A percentile compares a stretch with the other conserved stretches of the same genome.
These are phyloP conservation scores for Epichloe elymi DNA, from an alignment of 2,329 filamentous ascomycete genomes.

Conservation along the genomic window DNA sequence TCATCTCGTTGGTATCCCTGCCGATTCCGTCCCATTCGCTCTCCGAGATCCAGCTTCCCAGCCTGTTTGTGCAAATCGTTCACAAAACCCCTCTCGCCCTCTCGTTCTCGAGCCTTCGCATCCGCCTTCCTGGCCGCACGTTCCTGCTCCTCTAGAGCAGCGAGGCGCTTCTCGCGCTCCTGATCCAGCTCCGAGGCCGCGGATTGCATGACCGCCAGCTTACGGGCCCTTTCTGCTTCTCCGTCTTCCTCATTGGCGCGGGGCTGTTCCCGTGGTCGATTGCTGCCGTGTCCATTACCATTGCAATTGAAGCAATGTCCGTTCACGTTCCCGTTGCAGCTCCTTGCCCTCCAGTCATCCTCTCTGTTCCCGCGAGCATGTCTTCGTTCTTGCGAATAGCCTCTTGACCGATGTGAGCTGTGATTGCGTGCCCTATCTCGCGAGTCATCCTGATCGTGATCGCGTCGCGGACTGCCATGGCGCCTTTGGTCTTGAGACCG, in stretches of 20 bases:
- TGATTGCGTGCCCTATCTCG: not conserved
- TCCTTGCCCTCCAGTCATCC: not conserved
- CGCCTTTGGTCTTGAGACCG: constrained; percentile 10
- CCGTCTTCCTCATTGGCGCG: constrained; percentile 13
- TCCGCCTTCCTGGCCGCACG: constrained; percentile 52
- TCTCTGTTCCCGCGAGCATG: constrained; percentile 3
- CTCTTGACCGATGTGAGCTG: not conserved
- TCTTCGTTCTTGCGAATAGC: constrained; percentile 8
- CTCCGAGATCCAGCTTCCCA: constrained; percentile 35
- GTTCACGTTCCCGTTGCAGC: not conserved
- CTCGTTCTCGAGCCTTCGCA: constrained; percentile 47
- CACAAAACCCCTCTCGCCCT: constrained; percentile 51
- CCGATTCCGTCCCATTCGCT: constrained; percentile 36
- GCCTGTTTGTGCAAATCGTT: constrained; percentile 49
- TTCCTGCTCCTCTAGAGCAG: constrained; percentile 53
- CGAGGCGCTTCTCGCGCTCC: constrained; percentile 56
- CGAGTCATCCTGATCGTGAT: not conserved
- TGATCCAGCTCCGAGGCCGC: constrained; percentile 56
- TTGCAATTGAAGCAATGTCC: not conserved
- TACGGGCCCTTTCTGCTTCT: constrained; percentile 49
- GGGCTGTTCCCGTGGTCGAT: not conserved
- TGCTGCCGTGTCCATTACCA: constrained; percentile 6
- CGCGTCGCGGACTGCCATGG: not conserved
- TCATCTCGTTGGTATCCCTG: constrained; percentile 34
- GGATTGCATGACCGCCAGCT: constrained; percentile 60